Conservation (phyloP, 176 grass and related monocot genomes). For the Oryza glaberrima region DNA sequence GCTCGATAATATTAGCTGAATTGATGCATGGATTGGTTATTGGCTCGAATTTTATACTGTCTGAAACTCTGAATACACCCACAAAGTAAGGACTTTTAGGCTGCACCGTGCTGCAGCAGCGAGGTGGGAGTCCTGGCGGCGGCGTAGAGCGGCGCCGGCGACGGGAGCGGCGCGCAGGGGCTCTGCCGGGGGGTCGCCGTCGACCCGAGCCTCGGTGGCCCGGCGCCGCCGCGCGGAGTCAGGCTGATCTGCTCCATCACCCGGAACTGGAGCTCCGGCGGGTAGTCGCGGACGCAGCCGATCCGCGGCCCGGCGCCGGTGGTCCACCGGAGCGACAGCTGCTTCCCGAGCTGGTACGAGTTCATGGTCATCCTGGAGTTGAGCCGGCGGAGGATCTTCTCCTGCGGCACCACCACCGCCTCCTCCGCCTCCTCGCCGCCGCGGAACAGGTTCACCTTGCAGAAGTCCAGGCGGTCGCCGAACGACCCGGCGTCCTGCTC, state of each 20-base stretch:
- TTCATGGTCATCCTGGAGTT: constrained; percentile 74
- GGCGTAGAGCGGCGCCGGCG: background rate
- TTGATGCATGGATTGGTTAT: background rate
- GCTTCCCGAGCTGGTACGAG: constrained; percentile 89
- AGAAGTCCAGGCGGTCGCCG: constrained; percentile 51
- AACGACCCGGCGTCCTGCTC: constrained; percentile 42
- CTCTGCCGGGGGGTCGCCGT: constrained; percentile 24
- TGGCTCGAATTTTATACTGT: background rate
- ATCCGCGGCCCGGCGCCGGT: constrained; percentile 78
- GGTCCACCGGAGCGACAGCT: constrained; percentile 81
- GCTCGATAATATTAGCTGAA: background rate
- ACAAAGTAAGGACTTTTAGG: background rate
- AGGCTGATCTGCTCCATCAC: constrained; percentile 80
- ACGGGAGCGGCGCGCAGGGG: constrained; percentile 24
- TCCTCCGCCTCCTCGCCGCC: constrained; percentile 42
- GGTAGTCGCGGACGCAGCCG: constrained; percentile 87
- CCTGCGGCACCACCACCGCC: constrained; percentile 50
- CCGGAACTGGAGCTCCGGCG: constrained; percentile 74
- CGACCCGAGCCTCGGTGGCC: constrained; percentile 30
- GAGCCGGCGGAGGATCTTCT: constrained; percentile 78
- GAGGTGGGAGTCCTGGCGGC: background rate
- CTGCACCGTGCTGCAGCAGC: constrained; percentile 36
- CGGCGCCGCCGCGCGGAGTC: constrained; percentile 51
- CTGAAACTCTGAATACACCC: background rate
- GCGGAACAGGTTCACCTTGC: constrained; percentile 65